phyloP scores from a whole-genome alignment of 306 rosid genomes.

The Cucumis cinereus region DNA sequence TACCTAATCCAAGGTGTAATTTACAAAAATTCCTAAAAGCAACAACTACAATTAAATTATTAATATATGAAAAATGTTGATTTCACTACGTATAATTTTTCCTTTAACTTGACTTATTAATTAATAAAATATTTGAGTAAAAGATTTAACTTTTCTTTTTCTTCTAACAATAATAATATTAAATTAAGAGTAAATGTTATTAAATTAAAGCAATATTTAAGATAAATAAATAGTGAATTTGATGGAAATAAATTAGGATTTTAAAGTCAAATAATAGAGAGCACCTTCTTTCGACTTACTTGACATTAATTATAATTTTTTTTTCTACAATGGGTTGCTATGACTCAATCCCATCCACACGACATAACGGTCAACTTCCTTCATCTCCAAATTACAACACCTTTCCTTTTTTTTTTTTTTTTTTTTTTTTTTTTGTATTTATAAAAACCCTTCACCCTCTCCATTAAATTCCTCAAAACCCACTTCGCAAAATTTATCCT shows the following conservation, averaged over 20 bases:
- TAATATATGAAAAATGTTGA: too few species aligned
- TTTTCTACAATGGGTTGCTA: constrained; percentile 4
- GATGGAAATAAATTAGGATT: background rate
- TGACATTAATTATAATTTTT: background rate
- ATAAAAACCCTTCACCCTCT: background rate
- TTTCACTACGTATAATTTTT: background rate
- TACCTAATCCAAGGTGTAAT: background rate
- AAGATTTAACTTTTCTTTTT: background rate
- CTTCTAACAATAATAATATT: too few species aligned
- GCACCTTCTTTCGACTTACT: background rate
- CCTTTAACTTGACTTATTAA: background rate
- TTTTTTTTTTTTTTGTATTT: background rate
- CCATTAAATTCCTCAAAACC: background rate
- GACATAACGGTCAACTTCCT: constrained; percentile 9
- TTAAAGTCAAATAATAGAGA: background rate
- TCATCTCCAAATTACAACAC: background rate
- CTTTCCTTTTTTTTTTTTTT: background rate
- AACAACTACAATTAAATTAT: too few species aligned
- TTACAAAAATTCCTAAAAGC: background rate
- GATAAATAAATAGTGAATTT: background rate
- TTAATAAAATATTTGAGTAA: background rate
- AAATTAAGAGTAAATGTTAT: background rate
- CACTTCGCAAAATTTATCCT: background rate
- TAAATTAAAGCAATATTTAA: background rate
- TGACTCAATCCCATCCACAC: constrained; percentile 12